Base-by-base conservation (phyloP, 805 yeast genomes). In the Kuraishia borneana region DNA sequence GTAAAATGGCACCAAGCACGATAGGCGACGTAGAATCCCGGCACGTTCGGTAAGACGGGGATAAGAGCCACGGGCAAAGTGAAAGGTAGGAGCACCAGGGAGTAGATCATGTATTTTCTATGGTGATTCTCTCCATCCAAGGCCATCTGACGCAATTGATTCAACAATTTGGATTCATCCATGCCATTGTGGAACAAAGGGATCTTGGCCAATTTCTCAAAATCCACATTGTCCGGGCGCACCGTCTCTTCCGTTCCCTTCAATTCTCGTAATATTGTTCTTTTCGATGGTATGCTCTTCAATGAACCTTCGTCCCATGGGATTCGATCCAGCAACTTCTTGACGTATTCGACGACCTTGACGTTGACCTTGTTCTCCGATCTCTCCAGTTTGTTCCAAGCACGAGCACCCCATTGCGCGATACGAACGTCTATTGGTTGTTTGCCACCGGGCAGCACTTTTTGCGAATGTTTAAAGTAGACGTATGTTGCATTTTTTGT, bases 41-140 rank as follows among this genome's bases (percentile, higher is more conserved):
- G 97, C 16, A 88, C 71, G 46, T 88, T 88, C 16, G 97, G 97
- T 3, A 87, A 53, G n/a, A 88, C 64, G 0, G 97, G 97, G 1
- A 89, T 49, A 29, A 85, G 45, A 0, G 84, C 87, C 29, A 88
- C 53, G 2, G 97, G 97, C 3, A 84, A 44, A 0, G 94, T 75
- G 30, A 88, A 42, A 2, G 96, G 96, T 3, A 89, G 54, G 3
- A 76, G 75, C 12, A 77, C 38, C 1, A 71, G 64, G 42, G 81
- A 73, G 26, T 61, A 42, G 2, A 70, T 31, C 41, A 80, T 65
- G 44, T 70, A 68, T 46, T 69, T 76, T 34, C 54, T 55, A 47
- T 88, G 95, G 32, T 61, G 60, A 1, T 60, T 43, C 26, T 65
- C 48, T 8, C 80, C 76, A 1, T 50, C 42, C 8, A 51, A 46